Evolutionary conservation across 371 early-diverging fungal genomes (phyloP), one percentile per base, ranked within the genome.

Genomic region (Rhizopus microsporus): DNA sequence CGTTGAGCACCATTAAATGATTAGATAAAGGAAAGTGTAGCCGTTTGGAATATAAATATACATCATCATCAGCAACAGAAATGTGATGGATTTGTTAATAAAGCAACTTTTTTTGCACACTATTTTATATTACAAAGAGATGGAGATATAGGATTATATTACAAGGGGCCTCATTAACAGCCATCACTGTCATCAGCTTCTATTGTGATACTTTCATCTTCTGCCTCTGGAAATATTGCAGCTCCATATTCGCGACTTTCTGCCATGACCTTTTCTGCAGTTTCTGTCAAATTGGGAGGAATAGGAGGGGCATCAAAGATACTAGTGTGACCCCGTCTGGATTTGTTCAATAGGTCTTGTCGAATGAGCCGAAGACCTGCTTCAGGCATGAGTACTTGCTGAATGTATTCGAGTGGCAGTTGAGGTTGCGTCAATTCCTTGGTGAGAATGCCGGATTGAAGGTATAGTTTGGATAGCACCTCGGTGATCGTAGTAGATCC

Each of bases 1-100:
- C 69, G 85, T 80, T 60, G 83, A 81, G 60, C 85, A 85, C 74
- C 85, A 85, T 65, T 84, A 84, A 55, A 64, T 45, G 44, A 43
- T 43, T 43, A 43, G 44, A 43, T 43, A 16, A 43, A 43, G 17
- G 44, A 15, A 44, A 44, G 7, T 37, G 5, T 6, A 37, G 38
- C 13, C 7, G 15, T 13, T 15, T 7, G 44, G 16, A 44, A 17
- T 44, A 15, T 44, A 13, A 15, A 7, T 39, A 39, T 10, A 10
- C 13, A 13, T 39, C 13, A 13, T 39, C 13, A 39, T 39, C 13
- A 10, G 13, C 39, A 39, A 10, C 39, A 39, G 8, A 39, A 39
- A 39, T 23, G 23, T 23, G 23, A 23, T 23, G 23, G 23, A 23
- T 23, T 23, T 23, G 23, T 23, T 23, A 23, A 23, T 23, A 23